A percentile compares a stretch with the other conserved stretches of the same genome.
phyloP scores from a whole-genome alignment of 352 stramenopile genomes.

The Thalassiosira mediterranea region DNA sequence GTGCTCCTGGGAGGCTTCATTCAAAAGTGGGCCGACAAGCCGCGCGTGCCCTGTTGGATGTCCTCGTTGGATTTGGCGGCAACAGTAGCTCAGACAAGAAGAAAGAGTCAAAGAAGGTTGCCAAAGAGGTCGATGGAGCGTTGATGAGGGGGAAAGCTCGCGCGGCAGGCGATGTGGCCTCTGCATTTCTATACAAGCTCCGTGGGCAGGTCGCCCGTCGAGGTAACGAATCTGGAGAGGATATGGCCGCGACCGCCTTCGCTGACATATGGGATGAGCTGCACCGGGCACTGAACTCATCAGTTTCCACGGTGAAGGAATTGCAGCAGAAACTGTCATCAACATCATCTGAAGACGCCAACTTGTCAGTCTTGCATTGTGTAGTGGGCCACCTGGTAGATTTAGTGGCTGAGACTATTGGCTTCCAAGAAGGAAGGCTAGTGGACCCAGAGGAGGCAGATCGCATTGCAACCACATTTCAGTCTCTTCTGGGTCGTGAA shows the following conservation, averaged over 20 bases:
- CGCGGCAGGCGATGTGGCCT: slow-evolving; percentile 59
- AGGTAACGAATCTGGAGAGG: slow-evolving; percentile 10
- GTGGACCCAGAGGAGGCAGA: slow-evolving; percentile 21
- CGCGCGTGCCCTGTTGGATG: slow-evolving; percentile 64
- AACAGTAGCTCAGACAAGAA: not conserved
- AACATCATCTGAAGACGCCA: not conserved
- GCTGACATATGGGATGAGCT: slow-evolving; percentile 51
- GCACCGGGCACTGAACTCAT: slow-evolving; percentile 36
- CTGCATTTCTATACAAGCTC: slow-evolving; percentile 61
- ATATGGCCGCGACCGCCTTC: slow-evolving; percentile 35
- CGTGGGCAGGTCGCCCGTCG: slow-evolving; percentile 49
- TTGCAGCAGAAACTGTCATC: no score
- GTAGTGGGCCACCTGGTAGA: slow-evolving; percentile 47
- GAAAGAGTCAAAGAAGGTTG: slow-evolving; percentile 6
- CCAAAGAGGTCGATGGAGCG: slow-evolving; percentile 7
- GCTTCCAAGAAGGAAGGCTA: slow-evolving; percentile 56
- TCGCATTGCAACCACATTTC: slow-evolving; percentile 41
- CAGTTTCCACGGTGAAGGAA: slow-evolving; percentile 35
- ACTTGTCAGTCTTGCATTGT: slow-evolving; percentile 3
- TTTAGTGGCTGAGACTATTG: slow-evolving; percentile 53
- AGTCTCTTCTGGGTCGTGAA: slow-evolving; percentile 36
- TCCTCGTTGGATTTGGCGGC: slow-evolving; percentile 38
- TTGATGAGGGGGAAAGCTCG: slow-evolving; percentile 41
- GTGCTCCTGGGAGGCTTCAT: slow-evolving; percentile 71
- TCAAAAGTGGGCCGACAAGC: slow-evolving; percentile 68